A percentile compares a stretch with the other conserved stretches of the same genome.
phyloP scores from a whole-genome alignment of 1,284 basidiomycete species.

The Fomitopsis schrenkii region DNA sequence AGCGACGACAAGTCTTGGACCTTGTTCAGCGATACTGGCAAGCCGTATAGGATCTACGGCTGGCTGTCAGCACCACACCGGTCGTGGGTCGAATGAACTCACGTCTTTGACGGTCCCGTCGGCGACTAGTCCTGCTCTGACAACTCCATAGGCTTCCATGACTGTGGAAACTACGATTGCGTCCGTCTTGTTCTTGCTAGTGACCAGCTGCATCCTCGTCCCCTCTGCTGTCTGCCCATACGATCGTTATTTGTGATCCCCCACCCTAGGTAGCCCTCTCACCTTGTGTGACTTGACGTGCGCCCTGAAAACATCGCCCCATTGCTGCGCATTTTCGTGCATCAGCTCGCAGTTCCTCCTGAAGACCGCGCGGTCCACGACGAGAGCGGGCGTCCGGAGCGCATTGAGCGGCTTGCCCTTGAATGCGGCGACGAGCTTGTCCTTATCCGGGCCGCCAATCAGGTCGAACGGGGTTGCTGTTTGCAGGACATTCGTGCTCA shows the following conservation, averaged over 20 bases:
- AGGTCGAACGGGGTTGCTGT: constrained; percentile 48
- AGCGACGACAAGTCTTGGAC: constrained; percentile 65
- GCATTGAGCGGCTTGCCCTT: constrained; percentile 52
- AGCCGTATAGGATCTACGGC: constrained; percentile 72
- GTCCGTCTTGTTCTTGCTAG: constrained; percentile 46
- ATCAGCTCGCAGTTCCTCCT: constrained; percentile 71
- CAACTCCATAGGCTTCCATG: constrained; percentile 74
- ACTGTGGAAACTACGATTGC: constrained; percentile 76
- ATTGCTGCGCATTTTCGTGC: constrained; percentile 57
- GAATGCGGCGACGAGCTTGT: constrained; percentile 54
- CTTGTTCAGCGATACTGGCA: constrained; percentile 70
- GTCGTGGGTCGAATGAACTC: constrained; percentile 20
- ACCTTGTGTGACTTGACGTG: constrained; percentile 87
- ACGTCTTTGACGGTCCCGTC: constrained; percentile 78
- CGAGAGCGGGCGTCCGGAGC: constrained; percentile 73
- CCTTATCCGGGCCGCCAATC: constrained; percentile 44
- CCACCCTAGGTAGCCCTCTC: not conserved
- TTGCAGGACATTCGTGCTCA: constrained; percentile 27
- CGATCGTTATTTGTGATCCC: not conserved
- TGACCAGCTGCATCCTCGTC: constrained; percentile 61
- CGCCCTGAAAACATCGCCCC: constrained; percentile 71
- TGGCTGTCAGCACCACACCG: not conserved
- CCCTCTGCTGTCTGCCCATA: constrained; percentile 65
- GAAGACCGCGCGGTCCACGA: constrained; percentile 73
- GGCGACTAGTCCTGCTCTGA: constrained; percentile 64